These are phyloP conservation scores for Penicillium capsulatum DNA, from an alignment of 2,329 filamentous ascomycete species.

Conservation along the genomic window DNA sequence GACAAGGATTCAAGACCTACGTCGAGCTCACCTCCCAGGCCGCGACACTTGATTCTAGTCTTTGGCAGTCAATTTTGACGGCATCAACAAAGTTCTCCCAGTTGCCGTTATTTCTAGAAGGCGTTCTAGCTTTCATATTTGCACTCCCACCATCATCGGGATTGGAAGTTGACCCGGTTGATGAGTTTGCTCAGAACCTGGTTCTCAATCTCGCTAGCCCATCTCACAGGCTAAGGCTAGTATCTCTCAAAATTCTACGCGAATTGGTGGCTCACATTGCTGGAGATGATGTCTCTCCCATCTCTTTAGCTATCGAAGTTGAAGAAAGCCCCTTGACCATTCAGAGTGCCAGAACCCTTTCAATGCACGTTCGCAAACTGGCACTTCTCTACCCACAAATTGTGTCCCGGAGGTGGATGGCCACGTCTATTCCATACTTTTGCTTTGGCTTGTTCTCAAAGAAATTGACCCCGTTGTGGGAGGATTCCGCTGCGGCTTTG, in stretches of 20 bases:
- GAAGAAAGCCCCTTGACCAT: constrained; percentile 76
- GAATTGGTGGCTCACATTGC: constrained; percentile 51
- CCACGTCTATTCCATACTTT: constrained; percentile 70
- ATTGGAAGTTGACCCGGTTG: constrained; percentile 54
- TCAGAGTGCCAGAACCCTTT: constrained; percentile 69
- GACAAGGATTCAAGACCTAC: constrained; percentile 70
- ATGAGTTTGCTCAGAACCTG: constrained; percentile 61
- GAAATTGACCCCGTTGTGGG: constrained; percentile 80
- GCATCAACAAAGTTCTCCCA: constrained; percentile 64
- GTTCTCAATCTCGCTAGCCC: constrained; percentile 70
- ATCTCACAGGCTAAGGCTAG: constrained; percentile 68
- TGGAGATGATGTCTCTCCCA: constrained; percentile 44
- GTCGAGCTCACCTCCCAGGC: constrained; percentile 60
- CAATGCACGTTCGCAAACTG: constrained; percentile 81
- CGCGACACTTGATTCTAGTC: constrained; percentile 54
- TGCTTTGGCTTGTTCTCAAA: constrained; percentile 87
- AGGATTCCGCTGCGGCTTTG: constrained; percentile 72
- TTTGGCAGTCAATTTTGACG: constrained; percentile 64
- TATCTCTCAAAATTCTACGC: constrained; percentile 68
- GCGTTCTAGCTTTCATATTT: constrained; percentile 51
- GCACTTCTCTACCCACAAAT: constrained; percentile 60
- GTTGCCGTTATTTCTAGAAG: constrained; percentile 63
- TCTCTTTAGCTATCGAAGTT: constrained; percentile 66
- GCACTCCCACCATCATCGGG: constrained; percentile 24
- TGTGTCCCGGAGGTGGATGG: constrained; percentile 60